Percentiles rank a stretch among this genome's conserved stretches.
phyloP scores from a whole-genome alignment of 345 rosid species.

The Physaria fendleri region DNA sequence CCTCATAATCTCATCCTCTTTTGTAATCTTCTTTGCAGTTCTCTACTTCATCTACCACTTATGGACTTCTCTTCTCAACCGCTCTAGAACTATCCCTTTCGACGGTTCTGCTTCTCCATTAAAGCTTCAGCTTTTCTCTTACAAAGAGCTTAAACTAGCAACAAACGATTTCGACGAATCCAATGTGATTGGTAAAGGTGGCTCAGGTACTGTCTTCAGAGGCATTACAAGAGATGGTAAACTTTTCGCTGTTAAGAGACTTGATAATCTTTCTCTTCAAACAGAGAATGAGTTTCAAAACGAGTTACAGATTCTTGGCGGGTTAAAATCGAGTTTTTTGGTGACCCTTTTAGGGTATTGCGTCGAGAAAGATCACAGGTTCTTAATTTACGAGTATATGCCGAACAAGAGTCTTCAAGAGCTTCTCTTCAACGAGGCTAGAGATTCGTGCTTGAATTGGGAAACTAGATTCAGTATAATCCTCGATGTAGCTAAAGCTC shows the following conservation, averaged over 20 bases:
- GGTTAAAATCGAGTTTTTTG: conserved; percentile 65
- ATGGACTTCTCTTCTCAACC: conserved; percentile 50
- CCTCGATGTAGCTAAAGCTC: conserved; percentile 82
- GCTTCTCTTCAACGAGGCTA: conserved; percentile 52
- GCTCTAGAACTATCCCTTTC: conserved; percentile 73
- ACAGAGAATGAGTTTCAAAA: conserved; percentile 89
- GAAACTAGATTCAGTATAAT: conserved; percentile 57
- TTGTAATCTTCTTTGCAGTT: conserved; percentile 52
- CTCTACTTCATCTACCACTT: conserved; percentile 82
- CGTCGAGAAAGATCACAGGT: conserved; percentile 62
- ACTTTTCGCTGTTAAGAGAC: conserved; percentile 73
- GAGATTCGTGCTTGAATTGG: conserved; percentile 58
- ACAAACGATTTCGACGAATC: conserved; percentile 62
- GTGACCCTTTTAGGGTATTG: conserved; percentile 81
- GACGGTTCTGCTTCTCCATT: conserved; percentile 42
- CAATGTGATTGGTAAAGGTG: conserved; percentile 88
- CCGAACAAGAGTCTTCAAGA: conserved; percentile 92
- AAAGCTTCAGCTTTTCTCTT: conserved; percentile 64
- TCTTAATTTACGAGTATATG: conserved; percentile 91
- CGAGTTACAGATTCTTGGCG: conserved; percentile 95
- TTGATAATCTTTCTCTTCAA: conserved; percentile 56
- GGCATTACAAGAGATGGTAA: conserved; percentile 77
- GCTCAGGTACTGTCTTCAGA: conserved; percentile 86
- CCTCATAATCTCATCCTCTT: conserved; percentile 64
- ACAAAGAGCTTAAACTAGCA: conserved; percentile 71